Base-by-base conservation (phyloP, 106 monocot genomes). In the Xerophyta viscosa region DNA sequence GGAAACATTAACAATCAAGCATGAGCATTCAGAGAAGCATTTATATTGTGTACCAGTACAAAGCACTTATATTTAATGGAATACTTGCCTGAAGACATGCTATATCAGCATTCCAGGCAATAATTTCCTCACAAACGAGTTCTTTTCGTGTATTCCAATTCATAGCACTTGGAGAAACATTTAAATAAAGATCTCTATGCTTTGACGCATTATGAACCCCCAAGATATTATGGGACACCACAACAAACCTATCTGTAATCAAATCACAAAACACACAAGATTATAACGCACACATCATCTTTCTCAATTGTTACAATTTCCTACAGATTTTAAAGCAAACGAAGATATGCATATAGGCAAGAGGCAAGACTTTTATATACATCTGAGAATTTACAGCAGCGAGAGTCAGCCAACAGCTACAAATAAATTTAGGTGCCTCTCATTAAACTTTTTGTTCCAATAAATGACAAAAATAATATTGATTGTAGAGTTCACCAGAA, bases 61-160 rank as follows among this genome's bases (percentile, higher is more conserved):
- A 3, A 4, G 45, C 6, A 46, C 45, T 46, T 46, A 20, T 46
- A 4, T 4, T n/a, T 7, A 4, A 46, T 8, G 19, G 45, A 6
- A 65, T 27, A 49, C 67, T 62, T 68, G 57, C 85, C 72, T 86
- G 85, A 45, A 86, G 79, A 57, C 85, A 86, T 13, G 80, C 68
- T 58, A 86, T 41, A 66, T 86, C 80, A 52, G 85, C 74, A 69
- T 67, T 63, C 61, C 60, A 76, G 27, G 45, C 56, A 24, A 28
- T 55, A 26, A 86, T 72, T 49, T 86, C 85, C 41, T 57, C 27
- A 27, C 54, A 71, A 61, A 86, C 76, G 5, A 76, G 76, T 46
- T 39, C 18, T 46, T 60, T 80, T 21, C 85, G 67, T 28, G 66
- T 66, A 19, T 75, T 61, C 85, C 85, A 80, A 49, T 50, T 66